Conservation (phyloP, 768 basidiomycete genomes). For the Podaxis rugospora region DNA sequence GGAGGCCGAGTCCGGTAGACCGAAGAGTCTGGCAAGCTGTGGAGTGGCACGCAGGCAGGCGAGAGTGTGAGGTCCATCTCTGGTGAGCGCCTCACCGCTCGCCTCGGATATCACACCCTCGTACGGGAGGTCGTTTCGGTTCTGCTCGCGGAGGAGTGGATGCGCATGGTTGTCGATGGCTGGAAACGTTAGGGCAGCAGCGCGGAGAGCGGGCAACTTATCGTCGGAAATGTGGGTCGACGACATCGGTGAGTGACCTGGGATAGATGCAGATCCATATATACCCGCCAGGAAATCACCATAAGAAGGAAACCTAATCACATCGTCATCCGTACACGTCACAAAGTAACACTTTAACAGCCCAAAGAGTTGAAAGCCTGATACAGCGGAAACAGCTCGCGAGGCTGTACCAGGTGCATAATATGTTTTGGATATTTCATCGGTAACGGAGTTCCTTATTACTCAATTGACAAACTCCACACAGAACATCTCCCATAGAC, state of each 20-base stretch:
- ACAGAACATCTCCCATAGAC: background rate
- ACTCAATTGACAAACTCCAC: background rate
- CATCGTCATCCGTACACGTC: background rate
- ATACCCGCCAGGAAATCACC: background rate
- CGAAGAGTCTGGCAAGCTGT: slow-evolving; percentile 51
- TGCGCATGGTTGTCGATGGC: slow-evolving; percentile 82
- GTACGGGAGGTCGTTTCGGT: slow-evolving; percentile 47
- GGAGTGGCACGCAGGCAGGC: slow-evolving; percentile 53
- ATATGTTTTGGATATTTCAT: background rate
- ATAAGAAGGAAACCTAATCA: background rate
- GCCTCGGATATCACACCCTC: slow-evolving; percentile 70
- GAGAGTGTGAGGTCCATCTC: slow-evolving; percentile 52
- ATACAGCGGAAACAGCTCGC: too few relatives aligned
- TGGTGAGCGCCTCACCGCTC: slow-evolving; percentile 40
- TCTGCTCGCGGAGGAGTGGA: slow-evolving; percentile 48
- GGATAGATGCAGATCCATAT: background rate
- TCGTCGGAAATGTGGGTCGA: slow-evolving; percentile 2
- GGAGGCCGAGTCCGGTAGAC: slow-evolving; percentile 29
- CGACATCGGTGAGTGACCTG: slow-evolving; percentile 2
- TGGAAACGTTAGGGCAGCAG: slow-evolving; percentile 35
- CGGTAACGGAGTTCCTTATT: background rate
- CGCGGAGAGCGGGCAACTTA: slow-evolving; percentile 20
- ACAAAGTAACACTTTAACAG: too few relatives aligned
- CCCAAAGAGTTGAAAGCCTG: too few relatives aligned
- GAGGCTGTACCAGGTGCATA: too few relatives aligned